Base-by-base conservation (phyloP, 345 rosid genomes). In the Camelina hispida region DNA sequence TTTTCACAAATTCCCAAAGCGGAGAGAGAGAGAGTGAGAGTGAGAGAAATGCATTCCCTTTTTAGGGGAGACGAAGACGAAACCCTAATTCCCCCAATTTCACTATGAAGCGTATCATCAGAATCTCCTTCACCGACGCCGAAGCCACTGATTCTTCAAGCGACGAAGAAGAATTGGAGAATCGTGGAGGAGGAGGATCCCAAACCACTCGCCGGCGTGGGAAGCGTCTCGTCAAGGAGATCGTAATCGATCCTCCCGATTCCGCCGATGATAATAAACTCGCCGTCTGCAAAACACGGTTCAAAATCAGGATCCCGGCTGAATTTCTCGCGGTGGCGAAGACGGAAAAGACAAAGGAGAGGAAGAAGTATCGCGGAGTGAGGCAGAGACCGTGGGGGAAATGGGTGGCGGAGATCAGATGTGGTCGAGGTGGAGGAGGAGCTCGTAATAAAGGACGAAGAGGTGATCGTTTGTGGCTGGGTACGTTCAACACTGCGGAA, bases 371-470 rank as follows among this genome's bases (percentile, higher is more conserved):
- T 23, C 74, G 87, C 11, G 91, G 91, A 2, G 91, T 87, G n/a
- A 83, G 91, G 8, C 87, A 73, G 80, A 75, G 91, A 16, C 88
- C 86, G 5, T 87, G 91, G 91, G 91, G 91, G 0, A 69, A 82
- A 7, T 87, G 88, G 88, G 88, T 84, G 8, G 91, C 91, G 6
- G 91, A 87, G 85, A 87, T 87, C 58, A 82, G 91, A 38, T 76
- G 71, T n/a, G 75, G 42, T 44, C 76, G 76, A 28, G 30, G 30
- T 3, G 28, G 28, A 25, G 4, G 28, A 25, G 28, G 25, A 23
- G 25, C n/a, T n/a, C n/a, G 25, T 23, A 23, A 23, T 11, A 87
- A 83, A 20, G 76, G 48, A 46, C 3, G 68, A 2, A 2, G 68
- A 2, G 37, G 79, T 6, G 77, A 75, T 16, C 84, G 91, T 66